Conservation (phyloP, 2,329 filamentous ascomycete genomes). For the Colletotrichum sp. region DNA sequence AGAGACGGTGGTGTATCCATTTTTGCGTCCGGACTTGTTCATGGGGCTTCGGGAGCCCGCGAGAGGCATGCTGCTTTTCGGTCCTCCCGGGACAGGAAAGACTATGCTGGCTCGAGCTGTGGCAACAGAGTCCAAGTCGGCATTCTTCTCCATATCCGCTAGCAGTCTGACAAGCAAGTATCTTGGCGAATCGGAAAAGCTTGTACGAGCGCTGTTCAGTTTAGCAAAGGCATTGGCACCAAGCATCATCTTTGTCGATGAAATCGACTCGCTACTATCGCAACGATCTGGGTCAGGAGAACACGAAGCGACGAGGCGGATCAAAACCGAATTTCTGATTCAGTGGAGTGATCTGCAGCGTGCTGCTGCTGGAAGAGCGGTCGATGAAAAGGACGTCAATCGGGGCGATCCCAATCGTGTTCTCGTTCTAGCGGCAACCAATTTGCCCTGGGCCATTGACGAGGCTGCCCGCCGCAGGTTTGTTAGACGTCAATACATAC, state of each 20-base stretch:
- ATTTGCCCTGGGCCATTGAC: constrained; percentile 96
- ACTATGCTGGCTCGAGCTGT: constrained; percentile 97
- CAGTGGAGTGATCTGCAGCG: constrained; percentile 95
- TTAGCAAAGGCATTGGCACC: constrained; percentile 90
- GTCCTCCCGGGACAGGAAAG: constrained; percentile 96
- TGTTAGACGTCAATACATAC: constrained; percentile 94
- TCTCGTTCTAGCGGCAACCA: constrained; percentile 92
- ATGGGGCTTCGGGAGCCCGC: constrained; percentile 94
- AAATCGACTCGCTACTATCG: constrained; percentile 93
- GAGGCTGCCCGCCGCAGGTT: constrained; percentile 92
- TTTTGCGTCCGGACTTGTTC: constrained; percentile 92
- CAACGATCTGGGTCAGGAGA: constrained; percentile 83
- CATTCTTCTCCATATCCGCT: constrained; percentile 96
- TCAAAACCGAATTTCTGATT: constrained; percentile 97
- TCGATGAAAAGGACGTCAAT: constrained; percentile 68
- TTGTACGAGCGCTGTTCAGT: constrained; percentile 89
- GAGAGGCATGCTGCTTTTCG: constrained; percentile 93
- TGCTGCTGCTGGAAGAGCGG: constrained; percentile 85
- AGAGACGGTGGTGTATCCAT: constrained; percentile 96
- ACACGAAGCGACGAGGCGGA: constrained; percentile 89
- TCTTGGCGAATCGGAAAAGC: constrained; percentile 93
- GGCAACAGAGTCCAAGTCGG: constrained; percentile 91
- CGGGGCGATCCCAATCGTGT: constrained; percentile 86
- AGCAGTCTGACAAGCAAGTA: constrained; percentile 96
- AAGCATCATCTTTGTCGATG: constrained; percentile 97